Conservation (phyloP, 2,329 filamentous ascomycete species). For the Verticillium dahliae region DNA sequence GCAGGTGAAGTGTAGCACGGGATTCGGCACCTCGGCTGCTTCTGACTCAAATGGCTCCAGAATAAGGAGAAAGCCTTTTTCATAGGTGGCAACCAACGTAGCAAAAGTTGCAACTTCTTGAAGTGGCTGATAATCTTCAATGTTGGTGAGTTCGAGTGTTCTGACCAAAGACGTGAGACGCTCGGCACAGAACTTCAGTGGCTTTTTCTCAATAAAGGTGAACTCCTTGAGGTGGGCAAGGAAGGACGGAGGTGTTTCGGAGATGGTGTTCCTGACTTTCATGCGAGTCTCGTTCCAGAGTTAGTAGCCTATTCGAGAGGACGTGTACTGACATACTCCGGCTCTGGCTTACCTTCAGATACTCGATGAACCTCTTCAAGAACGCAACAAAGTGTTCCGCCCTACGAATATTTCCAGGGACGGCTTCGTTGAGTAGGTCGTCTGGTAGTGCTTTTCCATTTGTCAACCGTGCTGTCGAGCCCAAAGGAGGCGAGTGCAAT, state of each 20-base stretch:
- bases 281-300: constrained; percentile 64
- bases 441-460: constrained; percentile 65
- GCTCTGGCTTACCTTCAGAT: constrained; percentile 59
- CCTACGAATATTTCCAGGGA: constrained; percentile 91
- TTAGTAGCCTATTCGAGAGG: not conserved
- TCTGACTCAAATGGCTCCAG: constrained; percentile 97
- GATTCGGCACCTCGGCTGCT: constrained; percentile 90
- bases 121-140: constrained; percentile 93
- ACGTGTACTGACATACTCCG: not conserved
- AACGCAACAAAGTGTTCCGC: constrained; percentile 96
- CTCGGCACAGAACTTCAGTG: constrained; percentile 89
- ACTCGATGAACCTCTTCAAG: constrained; percentile 94
- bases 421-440: constrained; percentile 89
- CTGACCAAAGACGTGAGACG: constrained; percentile 88
- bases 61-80: constrained; percentile 92
- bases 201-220: constrained; percentile 97
- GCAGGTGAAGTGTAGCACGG: constrained; percentile 94
- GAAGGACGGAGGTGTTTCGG: constrained; percentile 92
- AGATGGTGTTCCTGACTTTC: constrained; percentile 97
- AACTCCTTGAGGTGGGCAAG: constrained; percentile 87
- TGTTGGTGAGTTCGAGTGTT: constrained; percentile 91
- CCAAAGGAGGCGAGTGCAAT: not conserved
- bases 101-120: constrained; percentile 98
- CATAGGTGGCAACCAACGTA: constrained; percentile 91
- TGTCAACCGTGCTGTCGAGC: not conserved